These are phyloP conservation scores for Cudoniella acicularis DNA, from an alignment of 495 filamentous ascomycete genomes.

Conservation along the genomic window DNA sequence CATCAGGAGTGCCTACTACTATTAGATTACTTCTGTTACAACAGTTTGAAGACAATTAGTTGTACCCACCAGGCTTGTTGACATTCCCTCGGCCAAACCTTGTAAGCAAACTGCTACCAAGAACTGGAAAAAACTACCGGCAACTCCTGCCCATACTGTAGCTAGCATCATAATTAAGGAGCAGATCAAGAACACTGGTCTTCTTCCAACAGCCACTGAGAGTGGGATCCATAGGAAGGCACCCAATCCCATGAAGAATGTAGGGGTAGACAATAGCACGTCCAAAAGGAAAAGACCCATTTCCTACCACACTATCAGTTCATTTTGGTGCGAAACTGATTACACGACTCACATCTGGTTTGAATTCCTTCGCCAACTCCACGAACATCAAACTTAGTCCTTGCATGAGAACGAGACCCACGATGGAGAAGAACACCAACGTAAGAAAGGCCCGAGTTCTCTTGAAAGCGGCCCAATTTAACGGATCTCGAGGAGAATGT, in stretches of 20 bases:
- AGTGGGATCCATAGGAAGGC: slow-evolving; percentile 41
- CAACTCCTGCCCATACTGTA: slow-evolving; percentile 1
- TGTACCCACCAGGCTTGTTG: slow-evolving; percentile 4
- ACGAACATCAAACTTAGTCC: slow-evolving; percentile 1
- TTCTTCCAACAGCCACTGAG: slow-evolving; percentile 36
- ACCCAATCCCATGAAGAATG: slow-evolving; percentile 36
- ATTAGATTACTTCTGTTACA: background rate
- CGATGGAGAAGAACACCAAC: background rate
- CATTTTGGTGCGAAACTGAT: background rate
- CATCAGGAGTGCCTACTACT: background rate
- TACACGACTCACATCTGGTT: background rate
- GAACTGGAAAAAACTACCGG: slow-evolving; percentile 2
- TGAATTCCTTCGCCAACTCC: slow-evolving; percentile 3
- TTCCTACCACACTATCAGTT: slow-evolving; percentile 1
- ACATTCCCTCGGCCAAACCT: slow-evolving; percentile 8
- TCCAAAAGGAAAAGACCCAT: background rate
- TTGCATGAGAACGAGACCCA: slow-evolving; percentile 5
- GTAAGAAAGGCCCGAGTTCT: slow-evolving; percentile 4
- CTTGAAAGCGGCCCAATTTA: slow-evolving; percentile 10
- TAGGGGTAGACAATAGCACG: slow-evolving; percentile 14
- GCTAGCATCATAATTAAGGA: slow-evolving; percentile 28
- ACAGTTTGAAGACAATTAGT: background rate
- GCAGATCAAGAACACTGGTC: slow-evolving; percentile 33
- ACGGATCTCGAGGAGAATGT: slow-evolving; percentile 8
- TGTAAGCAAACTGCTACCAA: slow-evolving; percentile 6